Base-by-base conservation (phyloP, 495 filamentous ascomycete species). In the Mycothermus thermophilus region DNA sequence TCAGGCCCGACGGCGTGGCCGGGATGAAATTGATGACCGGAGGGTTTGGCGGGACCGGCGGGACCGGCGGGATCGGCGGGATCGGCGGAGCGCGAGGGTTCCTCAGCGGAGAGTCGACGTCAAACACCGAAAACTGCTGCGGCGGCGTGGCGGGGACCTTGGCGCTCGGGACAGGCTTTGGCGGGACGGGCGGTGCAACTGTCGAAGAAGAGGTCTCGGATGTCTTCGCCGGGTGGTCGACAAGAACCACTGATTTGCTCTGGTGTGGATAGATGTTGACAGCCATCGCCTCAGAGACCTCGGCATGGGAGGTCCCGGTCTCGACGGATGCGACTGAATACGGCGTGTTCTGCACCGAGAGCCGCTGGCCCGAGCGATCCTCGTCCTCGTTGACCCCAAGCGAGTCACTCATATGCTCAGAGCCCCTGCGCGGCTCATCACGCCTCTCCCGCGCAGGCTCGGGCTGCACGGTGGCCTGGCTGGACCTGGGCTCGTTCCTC, bases 241-340 rank as follows among this genome's bases (percentile, higher is more conserved):
- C 76, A 36, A 92, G 58, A 29, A 90, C 58, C 8, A 84, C 63
- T 3, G 83, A 88, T 39, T 77, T 75, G 42, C 93, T 94, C 50
- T 85, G 83, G 52, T 94, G 86, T 2, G 83, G 76, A 49, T 79
- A 90, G 22, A 93, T 77, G 38, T 73, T 77, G 29, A 94, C 75
- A 12, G 81, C 81, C 40, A 75, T 77, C 9, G 85, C 86, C 58
- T 94, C 83, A 29, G 74, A 74, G 27, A 80, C 65, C 46, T 77
- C 76, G 8, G 66, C 63, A 30, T 63, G 60, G 7, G 67, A 67
- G 27, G 50, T 65, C 36, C 60, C 64, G 34, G 69, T 71, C 35
- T 67, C 69, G 25, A 75, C 67, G 0, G 74, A 78, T 8, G 59
- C 57, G 41, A 71, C 66, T 2, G 73, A 77, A 41, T 75, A 74